Evolutionary conservation across 495 filamentous ascomycete genomes (phyloP).

Genomic region (Xylaria palmicola): DNA sequence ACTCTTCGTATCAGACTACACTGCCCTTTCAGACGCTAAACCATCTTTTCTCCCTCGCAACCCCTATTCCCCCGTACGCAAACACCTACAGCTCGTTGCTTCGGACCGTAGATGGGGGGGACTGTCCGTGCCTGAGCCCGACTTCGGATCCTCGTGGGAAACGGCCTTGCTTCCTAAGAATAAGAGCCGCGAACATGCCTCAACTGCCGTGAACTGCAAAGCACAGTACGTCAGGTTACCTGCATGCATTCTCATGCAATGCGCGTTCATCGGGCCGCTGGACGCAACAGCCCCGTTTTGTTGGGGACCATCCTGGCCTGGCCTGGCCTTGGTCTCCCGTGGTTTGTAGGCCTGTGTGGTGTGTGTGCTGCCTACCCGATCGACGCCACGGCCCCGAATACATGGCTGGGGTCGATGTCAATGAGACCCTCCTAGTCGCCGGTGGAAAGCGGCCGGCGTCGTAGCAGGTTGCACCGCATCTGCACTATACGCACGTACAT

Average conservation of each 20-base stretch:
- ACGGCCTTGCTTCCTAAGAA: not conserved
- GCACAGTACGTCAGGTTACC: not conserved
- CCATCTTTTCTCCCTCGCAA: too few relatives aligned
- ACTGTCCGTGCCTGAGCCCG: not conserved
- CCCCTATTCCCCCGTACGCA: too few relatives aligned
- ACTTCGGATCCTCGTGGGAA: not conserved
- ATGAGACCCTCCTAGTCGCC: not conserved
- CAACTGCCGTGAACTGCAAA: not conserved
- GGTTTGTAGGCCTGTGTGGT: too few relatives aligned
- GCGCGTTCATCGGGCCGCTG: slow-evolving; percentile 14
- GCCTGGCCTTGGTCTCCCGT: too few relatives aligned
- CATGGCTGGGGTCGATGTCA: too few relatives aligned
- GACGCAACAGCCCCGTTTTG: too few relatives aligned
- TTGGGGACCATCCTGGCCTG: not conserved
- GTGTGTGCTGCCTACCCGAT: not conserved
- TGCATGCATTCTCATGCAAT: slow-evolving; percentile 6
- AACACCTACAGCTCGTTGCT: too few relatives aligned
- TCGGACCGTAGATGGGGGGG: not conserved
- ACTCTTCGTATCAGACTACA: not conserved
- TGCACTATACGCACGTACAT: not conserved
- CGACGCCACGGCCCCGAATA: not conserved
- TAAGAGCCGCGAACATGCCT: not conserved
- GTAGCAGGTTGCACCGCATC: slow-evolving; percentile 8
- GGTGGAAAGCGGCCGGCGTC: not conserved
- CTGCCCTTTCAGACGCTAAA: too few relatives aligned